These are phyloP conservation scores for Sequoiadendron giganteum DNA, from an alignment of 75 land plant species.

Conservation along the genomic window DNA sequence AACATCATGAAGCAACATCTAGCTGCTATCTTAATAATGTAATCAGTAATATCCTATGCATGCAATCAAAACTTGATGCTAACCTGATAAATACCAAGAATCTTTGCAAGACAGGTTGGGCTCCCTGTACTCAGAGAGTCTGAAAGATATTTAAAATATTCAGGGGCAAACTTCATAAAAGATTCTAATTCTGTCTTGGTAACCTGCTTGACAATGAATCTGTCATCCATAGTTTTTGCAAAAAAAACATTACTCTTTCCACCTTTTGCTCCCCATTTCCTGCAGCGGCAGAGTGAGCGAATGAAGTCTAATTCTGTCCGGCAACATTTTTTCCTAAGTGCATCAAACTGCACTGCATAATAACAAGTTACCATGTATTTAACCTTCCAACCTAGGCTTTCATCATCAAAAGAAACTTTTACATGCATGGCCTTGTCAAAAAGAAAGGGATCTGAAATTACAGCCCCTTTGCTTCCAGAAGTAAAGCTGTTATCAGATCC, in stretches of 20 bases:
- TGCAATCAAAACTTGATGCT: not conserved
- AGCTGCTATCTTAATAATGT: not conserved
- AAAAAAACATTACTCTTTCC: conserved; percentile 99
- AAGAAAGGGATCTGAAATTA: conserved; percentile 37
- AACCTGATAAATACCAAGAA: conserved; percentile 92
- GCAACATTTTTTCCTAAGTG: conserved; percentile 75
- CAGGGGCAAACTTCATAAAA: conserved; percentile 90
- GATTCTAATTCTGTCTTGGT: conserved; percentile 91
- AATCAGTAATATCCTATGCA: not conserved
- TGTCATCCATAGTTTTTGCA: conserved; percentile 89
- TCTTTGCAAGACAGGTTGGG: conserved; percentile 95
- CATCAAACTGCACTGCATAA: conserved; percentile 80
- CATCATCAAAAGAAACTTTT: conserved; percentile 63
- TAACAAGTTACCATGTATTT: conserved; percentile 78
- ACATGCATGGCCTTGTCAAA: conserved; percentile 51
- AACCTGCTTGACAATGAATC: conserved; percentile 93
- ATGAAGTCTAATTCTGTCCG: conserved; percentile 70
- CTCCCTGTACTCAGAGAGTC: conserved; percentile 74
- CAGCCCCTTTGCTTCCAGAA: conserved; percentile 36
- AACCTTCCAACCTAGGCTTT: conserved; percentile 46
- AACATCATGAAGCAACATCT: not conserved
- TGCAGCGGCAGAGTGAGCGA: conserved; percentile 81
- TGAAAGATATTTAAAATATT: conserved; percentile 79
- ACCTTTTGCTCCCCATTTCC: conserved; percentile 94
- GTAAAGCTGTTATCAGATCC: conserved; percentile 40